Evolutionary conservation across 768 basidiomycete genomes (phyloP), one percentile per base, ranked within the genome.

Genomic region (Leccinum broughii): DNA sequence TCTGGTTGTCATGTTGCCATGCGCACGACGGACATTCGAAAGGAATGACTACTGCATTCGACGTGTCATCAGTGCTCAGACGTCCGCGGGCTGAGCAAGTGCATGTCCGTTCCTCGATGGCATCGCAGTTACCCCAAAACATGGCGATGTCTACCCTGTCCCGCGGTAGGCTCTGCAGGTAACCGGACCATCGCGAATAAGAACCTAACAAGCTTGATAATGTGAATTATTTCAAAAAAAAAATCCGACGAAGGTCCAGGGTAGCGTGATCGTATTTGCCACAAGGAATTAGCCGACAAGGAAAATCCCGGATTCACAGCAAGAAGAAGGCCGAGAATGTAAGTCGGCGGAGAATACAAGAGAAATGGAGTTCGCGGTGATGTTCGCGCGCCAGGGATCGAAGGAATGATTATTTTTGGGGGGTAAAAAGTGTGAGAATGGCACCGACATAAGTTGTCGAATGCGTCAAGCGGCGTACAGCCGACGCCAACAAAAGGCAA

Each of bases 161-260:
- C 48, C 67, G 60, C n/a, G 88, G 85, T 6, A 92, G 76, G 11
- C 85, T 85, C 64, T 87, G 82, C 6, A 92, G 68, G 72, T 91
- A 92, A 50, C 81, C 83, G 64, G 72, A 78, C 87, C 88, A 92
- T 48, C 76, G 76, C 9, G 89, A 90, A 26, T 57, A 55, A 51
- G 69, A 49, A 37, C 81, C 83, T 56, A 70, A 75, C 52, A 85
- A 67, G 58, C 88, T 90, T 62, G 63, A 59, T 57, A 60, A 66
- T 54, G 34, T 51, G 28, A 66, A 55, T 63, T 35, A 41, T 24
- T 35, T 61, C 46, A 54, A 61, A 56, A 55, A 60, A 56, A 32
- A 53, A 37, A 34, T 20, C 28, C n/a, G 53, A 51, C n/a, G 4
- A 59, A 46, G 48, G 56, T 55, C 17, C 30, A 39, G 56, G n/a